phyloP scores from a whole-genome alignment of 306 rosid genomes.

The Quercus variabilis region DNA sequence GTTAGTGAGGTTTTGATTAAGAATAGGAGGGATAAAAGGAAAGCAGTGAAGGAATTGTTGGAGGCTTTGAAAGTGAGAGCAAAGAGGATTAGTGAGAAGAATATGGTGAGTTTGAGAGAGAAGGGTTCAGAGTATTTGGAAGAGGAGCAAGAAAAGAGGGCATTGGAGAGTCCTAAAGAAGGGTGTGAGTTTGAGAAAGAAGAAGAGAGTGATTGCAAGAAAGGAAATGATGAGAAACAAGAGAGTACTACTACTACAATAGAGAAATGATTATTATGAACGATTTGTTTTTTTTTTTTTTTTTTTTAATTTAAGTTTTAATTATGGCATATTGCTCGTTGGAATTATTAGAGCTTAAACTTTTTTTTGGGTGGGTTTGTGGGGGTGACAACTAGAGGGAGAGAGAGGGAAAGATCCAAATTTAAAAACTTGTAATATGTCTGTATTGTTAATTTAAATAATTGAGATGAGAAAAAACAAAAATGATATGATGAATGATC shows the following conservation, averaged over 20 bases:
- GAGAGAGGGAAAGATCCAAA: slow-evolving; percentile 13
- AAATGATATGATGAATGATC: slow-evolving; percentile 2
- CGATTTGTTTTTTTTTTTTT: not conserved
- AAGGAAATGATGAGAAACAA: slow-evolving; percentile 33
- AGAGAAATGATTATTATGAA: slow-evolving; percentile 12
- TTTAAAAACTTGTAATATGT: slow-evolving; percentile 28
- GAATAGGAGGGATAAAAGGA: slow-evolving; percentile 56
- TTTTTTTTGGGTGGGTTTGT: slow-evolving; percentile 1
- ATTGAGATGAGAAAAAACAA: not conserved
- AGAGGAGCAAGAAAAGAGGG: slow-evolving; percentile 91
- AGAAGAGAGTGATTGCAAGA: slow-evolving; percentile 40
- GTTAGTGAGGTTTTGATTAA: slow-evolving; percentile 87
- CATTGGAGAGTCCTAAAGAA: slow-evolving; percentile 80
- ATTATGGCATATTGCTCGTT: not conserved
- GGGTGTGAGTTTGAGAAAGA: slow-evolving; percentile 46
- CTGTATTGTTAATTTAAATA: slow-evolving; percentile 20
- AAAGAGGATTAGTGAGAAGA: slow-evolving; percentile 38
- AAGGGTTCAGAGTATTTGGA: slow-evolving; percentile 21
- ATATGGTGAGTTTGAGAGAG: slow-evolving; percentile 15
- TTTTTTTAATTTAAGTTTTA: not conserved
- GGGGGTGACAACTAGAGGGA: not conserved
- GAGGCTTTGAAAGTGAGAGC: slow-evolving; percentile 56
- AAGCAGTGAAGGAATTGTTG: slow-evolving; percentile 54
- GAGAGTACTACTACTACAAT: not conserved
- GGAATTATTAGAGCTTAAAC: slow-evolving; percentile 1